Percentiles rank a stretch among this genome's conserved stretches.
These are phyloP conservation scores for Pseudogymnoascus sp. DNA, from an alignment of 2,329 filamentous ascomycete species.

Conservation along the genomic window DNA sequence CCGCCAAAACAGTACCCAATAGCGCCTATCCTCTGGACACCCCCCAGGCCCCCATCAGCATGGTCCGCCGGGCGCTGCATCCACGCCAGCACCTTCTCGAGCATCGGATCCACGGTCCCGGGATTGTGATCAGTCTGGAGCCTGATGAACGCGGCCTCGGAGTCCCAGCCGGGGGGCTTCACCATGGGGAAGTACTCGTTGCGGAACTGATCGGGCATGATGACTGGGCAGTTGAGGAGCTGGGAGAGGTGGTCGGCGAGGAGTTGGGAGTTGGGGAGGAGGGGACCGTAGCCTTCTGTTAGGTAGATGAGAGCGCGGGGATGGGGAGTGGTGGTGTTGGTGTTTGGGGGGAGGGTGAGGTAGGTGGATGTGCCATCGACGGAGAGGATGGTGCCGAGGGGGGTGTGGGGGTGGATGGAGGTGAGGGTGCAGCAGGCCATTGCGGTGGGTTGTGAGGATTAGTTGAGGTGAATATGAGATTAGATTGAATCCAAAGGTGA, in stretches of 20 bases:
- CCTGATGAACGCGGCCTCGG: background rate
- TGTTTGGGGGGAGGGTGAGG: background rate
- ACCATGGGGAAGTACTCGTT: constrained; percentile 60
- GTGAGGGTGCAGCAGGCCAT: constrained; percentile 4
- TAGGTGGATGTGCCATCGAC: background rate
- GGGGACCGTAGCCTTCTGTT: background rate
- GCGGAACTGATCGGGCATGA: constrained; percentile 18
- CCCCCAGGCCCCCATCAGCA: background rate
- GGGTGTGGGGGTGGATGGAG: background rate
- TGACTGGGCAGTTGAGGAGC: constrained; percentile 14
- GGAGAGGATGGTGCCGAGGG: background rate
- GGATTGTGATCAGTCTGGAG: background rate
- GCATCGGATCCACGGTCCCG: constrained; percentile 24
- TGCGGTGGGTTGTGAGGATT: background rate
- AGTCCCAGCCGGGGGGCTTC: constrained; percentile 60
- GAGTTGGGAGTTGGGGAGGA: constrained; percentile 15
- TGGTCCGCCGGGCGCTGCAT: background rate
- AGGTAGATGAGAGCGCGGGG: background rate
- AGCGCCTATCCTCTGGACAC: constrained; percentile 46
- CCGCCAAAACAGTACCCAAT: constrained; percentile 68
- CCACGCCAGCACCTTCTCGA: constrained; percentile 38
- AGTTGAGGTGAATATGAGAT: background rate
- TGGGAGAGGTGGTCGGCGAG: constrained; percentile 17
- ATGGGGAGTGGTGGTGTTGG: background rate
- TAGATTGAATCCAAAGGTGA: background rate